Conservation (phyloP, 805 yeast species). For the Monosporozyma yasuniensis region DNA sequence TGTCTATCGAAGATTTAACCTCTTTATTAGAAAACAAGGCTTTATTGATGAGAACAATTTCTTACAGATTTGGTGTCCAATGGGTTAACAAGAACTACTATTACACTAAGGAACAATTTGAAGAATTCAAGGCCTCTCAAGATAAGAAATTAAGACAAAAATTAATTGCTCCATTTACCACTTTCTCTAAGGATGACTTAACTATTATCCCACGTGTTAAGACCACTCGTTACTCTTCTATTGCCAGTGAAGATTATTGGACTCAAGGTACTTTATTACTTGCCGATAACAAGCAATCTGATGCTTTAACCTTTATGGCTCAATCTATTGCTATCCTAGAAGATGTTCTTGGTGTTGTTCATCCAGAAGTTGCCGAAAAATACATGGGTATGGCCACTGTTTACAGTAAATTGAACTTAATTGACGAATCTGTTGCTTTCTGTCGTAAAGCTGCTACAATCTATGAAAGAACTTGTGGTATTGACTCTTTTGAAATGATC, state of each 20-base stretch:
- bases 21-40: conserved; percentile 33
- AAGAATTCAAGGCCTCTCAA: conserved; percentile 21
- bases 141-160: conserved; percentile 33
- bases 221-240: conserved; percentile 56
- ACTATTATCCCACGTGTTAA: conserved; percentile 70
- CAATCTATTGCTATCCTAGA: conserved; percentile 70
- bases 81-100: conserved; percentile 44
- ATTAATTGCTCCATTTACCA: conserved; percentile 29
- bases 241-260: conserved; percentile 67
- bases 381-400: conserved; percentile 58
- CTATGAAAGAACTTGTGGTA: conserved; percentile 72
- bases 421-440: conserved; percentile 50
- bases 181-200: conserved; percentile 54
- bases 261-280: conserved; percentile 42
- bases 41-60: conserved; percentile 55
- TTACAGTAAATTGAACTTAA: conserved; percentile 50
- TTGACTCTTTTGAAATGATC: conserved; percentile 70
- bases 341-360: conserved; percentile 75
- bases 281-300: conserved; percentile 35
- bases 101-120: conserved; percentile 35
- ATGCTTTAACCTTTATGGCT: conserved; percentile 53
- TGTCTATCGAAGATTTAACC: conserved; percentile 43
- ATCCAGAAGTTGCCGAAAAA: conserved; percentile 67
- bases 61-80: conserved; percentile 79
- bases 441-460: conserved; percentile 63